These are phyloP conservation scores for Kwoniella dendrophila DNA, from an alignment of 768 basidiomycete genomes.

Conservation along the genomic window DNA sequence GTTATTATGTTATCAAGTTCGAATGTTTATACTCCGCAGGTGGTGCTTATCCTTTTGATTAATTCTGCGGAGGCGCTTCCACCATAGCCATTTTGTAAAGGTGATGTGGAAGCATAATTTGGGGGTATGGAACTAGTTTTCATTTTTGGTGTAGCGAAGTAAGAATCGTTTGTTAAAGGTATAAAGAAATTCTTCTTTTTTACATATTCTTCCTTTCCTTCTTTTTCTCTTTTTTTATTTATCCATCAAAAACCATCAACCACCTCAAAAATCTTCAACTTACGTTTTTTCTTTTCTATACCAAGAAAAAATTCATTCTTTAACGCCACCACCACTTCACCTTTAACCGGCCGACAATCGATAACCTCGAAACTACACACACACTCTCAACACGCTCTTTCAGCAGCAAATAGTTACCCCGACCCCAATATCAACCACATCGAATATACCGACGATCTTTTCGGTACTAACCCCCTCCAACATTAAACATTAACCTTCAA, in stretches of 20 bases:
- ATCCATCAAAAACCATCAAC: conserved; percentile 5
- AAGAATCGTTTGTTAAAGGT: too few species aligned
- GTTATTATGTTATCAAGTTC: neutral
- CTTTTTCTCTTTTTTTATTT: conserved; percentile 10
- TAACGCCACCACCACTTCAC: conserved; percentile 10
- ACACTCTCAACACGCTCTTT: conserved; percentile 20
- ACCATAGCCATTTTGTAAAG: too few species aligned
- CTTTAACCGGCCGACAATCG: conserved; percentile 6
- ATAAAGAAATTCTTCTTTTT: conserved; percentile 1
- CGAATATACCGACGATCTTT: conserved; percentile 8
- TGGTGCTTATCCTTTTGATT: too few species aligned
- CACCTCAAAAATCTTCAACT: conserved; percentile 12
- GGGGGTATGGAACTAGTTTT: too few species aligned
- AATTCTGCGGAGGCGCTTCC: too few species aligned
- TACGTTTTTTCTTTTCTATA: conserved; percentile 1
- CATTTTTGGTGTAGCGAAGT: too few species aligned
- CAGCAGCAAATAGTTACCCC: neutral
- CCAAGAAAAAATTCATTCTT: neutral
- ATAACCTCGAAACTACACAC: conserved; percentile 3
- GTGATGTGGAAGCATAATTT: too few species aligned
- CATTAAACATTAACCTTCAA: conserved; percentile 4
- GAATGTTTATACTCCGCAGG: conserved; percentile 7
- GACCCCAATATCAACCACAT: conserved; percentile 1
- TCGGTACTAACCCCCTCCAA: too few species aligned
- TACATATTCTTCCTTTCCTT: conserved; percentile 1